A percentile compares a stretch with the other conserved stretches of the same genome.
Evolutionary conservation across 2,329 filamentous ascomycete species (phyloP).

Genomic region (Cephalotrichum gorgonifer): DNA sequence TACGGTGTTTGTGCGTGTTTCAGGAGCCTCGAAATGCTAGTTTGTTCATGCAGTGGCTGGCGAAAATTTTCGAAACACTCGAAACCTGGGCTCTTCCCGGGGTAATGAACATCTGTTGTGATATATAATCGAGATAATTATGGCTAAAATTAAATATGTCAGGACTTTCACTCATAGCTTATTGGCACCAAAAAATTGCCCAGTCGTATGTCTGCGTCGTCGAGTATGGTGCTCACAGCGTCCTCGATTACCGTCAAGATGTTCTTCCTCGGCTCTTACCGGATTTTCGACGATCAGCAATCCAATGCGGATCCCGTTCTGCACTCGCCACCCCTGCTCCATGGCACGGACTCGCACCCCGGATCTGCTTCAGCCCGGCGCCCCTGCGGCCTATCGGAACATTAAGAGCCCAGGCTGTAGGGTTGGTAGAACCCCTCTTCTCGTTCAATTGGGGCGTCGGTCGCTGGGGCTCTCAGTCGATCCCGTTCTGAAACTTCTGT

Average conservation of each 20-base stretch:
- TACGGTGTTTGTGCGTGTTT: not conserved
- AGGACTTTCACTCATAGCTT: no score
- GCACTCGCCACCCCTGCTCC: not conserved
- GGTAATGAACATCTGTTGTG: not conserved
- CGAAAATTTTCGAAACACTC: not conserved
- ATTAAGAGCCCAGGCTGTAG: no score
- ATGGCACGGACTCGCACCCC: not conserved
- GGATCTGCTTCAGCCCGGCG: not conserved
- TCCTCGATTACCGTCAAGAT: not conserved
- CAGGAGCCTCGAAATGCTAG: not conserved
- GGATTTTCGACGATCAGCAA: not conserved
- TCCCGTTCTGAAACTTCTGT: not conserved
- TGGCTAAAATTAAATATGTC: no score
- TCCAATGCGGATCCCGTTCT: not conserved
- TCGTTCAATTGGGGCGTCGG: not conserved
- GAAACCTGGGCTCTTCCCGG: not conserved
- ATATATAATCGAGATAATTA: not conserved
- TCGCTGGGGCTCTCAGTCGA: not conserved
- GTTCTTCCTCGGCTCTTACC: not conserved
- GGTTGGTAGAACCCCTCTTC: no score
- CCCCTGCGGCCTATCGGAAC: not conserved
- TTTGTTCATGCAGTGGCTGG: not conserved
- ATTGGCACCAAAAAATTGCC: not conserved
- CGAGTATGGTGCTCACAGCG: not conserved
- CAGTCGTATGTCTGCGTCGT: not conserved